These are phyloP conservation scores for Arxiozyma heterogenica DNA, from an alignment of 1,139 yeast species.

Conservation along the genomic window DNA sequence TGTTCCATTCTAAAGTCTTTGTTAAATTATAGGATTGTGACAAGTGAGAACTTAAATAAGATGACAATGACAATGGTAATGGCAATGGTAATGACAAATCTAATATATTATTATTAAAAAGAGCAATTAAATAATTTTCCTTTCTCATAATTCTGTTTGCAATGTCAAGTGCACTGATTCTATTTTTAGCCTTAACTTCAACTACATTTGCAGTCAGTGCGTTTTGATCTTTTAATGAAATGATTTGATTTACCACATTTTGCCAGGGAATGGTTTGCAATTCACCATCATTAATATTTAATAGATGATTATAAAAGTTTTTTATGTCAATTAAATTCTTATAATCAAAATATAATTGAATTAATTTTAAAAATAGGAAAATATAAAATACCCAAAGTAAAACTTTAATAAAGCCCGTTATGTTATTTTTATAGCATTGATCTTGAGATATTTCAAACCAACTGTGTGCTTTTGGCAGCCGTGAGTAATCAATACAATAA, in stretches of 20 bases:
- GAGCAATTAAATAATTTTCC: constrained; percentile 85
- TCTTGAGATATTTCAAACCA: constrained; percentile 46
- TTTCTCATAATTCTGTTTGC: constrained; percentile 94
- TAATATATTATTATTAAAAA: constrained; percentile 69
- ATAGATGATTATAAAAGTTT: constrained; percentile 40
- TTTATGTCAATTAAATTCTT: constrained; percentile 31
- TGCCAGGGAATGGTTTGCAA: constrained; percentile 93
- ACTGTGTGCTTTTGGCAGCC: constrained; percentile 32
- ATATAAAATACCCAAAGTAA: constrained; percentile 53
- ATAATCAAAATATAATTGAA: constrained; percentile 48
- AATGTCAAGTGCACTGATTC: constrained; percentile 85
- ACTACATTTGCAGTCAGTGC: constrained; percentile 44
- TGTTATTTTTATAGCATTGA: constrained; percentile 49
- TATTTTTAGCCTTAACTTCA: constrained; percentile 58
- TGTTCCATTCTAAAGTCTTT: constrained; percentile 87
- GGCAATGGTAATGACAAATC: constrained; percentile 53
- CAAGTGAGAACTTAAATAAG: constrained; percentile 4
- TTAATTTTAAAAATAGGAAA: constrained; percentile 47
- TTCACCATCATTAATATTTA: constrained; percentile 69
- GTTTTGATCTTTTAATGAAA: constrained; percentile 70
- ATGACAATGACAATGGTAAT: constrained; percentile 45
- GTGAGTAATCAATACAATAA: constrained; percentile 72
- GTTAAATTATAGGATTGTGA: constrained; percentile 47
- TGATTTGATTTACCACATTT: constrained; percentile 67
- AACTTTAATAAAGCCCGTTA: constrained; percentile 40